Evolutionary conservation across 1,139 yeast genomes (phyloP).

Genomic region (Pneumocystis jirovecii): DNA sequence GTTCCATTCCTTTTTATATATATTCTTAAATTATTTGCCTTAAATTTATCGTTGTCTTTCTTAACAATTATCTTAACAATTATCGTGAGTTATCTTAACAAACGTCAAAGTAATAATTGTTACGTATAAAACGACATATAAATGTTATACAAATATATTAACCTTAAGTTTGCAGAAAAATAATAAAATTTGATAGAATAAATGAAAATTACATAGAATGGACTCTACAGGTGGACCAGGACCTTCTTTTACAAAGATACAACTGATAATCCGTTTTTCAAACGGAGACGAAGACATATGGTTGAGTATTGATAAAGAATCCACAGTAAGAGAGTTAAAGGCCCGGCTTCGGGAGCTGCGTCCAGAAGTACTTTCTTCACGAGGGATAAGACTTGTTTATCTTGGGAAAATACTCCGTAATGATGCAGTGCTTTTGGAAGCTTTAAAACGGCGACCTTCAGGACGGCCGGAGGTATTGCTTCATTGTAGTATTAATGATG

Average conservation of each 20-base stretch:
- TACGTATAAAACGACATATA: too few species aligned
- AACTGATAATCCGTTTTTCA: background rate
- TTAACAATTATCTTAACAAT: too few species aligned
- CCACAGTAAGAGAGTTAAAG: background rate
- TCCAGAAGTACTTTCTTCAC: background rate
- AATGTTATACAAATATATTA: background rate
- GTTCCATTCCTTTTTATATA: too few species aligned
- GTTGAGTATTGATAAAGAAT: background rate
- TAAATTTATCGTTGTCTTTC: too few species aligned
- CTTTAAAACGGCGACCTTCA: background rate
- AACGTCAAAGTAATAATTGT: too few species aligned
- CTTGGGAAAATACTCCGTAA: constrained; percentile 12
- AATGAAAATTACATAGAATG: background rate
- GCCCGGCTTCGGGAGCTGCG: background rate
- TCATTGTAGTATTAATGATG: background rate
- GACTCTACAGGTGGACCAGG: background rate
- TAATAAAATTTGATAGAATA: background rate
- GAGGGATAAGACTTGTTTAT: constrained; percentile 3
- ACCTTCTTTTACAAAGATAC: background rate
- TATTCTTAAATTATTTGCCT: too few species aligned
- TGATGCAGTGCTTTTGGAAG: constrained; percentile 7
- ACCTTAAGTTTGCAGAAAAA: background rate
- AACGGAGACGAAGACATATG: background rate
- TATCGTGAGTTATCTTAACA: too few species aligned
- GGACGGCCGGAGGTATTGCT: background rate